Conservation (phyloP, 2,329 filamentous ascomycete genomes). For the Fusarium proliferatum region DNA sequence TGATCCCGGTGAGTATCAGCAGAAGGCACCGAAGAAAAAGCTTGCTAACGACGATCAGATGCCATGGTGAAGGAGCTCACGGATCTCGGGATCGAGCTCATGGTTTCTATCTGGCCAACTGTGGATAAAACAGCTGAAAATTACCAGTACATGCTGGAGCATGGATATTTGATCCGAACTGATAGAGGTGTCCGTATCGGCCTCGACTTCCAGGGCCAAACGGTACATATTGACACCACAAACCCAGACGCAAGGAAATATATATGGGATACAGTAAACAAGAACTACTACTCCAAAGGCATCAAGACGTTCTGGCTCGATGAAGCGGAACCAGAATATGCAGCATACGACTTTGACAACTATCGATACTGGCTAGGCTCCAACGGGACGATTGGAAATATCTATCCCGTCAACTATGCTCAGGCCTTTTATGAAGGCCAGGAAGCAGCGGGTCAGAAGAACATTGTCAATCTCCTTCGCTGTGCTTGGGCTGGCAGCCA, state of each 20-base stretch:
- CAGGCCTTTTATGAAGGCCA: conserved; percentile 70
- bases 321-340: conserved; percentile 75
- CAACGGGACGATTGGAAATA: conserved; percentile 63
- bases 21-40: too few relatives aligned
- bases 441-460: conserved; percentile 60
- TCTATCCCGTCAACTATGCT: conserved; percentile 69
- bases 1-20: conserved; percentile 61
- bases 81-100: conserved; percentile 69
- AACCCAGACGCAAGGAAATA: conserved; percentile 68
- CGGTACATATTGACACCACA: conserved; percentile 72
- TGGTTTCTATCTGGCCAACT: conserved; percentile 77
- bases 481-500: conserved; percentile 67
- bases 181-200: conserved; percentile 69
- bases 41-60: conserved; percentile 47
- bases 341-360: conserved; percentile 73
- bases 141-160: conserved; percentile 70
- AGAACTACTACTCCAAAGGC: conserved; percentile 71
- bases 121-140: conserved; percentile 70
- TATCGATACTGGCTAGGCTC: conserved; percentile 58
- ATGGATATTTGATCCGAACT: conserved; percentile 68
- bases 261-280: conserved; percentile 68
- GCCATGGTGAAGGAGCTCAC: conserved; percentile 72
- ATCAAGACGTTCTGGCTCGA: conserved; percentile 76
- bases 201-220: conserved; percentile 69
- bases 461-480: conserved; percentile 66